A percentile compares a stretch with the other conserved stretches of the same genome.
phyloP scores from a whole-genome alignment of 768 basidiomycete genomes.

The Boletus rubroflammeus region DNA sequence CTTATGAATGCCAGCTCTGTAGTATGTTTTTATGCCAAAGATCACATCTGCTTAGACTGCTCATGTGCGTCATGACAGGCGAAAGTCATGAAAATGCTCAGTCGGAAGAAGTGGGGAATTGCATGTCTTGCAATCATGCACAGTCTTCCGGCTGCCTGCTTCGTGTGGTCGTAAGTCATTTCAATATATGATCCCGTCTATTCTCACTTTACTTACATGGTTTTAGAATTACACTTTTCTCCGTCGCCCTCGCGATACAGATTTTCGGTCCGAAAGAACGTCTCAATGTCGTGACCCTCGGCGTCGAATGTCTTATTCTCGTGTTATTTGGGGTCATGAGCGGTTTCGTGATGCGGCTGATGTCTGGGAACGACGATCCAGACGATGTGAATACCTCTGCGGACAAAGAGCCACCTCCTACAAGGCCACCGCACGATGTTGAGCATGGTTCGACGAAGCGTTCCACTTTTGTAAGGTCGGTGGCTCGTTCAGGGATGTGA shows the following conservation, averaged over 20 bases:
- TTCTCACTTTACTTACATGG: not conserved
- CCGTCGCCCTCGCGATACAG: constrained; percentile 1
- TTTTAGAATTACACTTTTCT: constrained; percentile 8
- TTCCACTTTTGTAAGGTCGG: not conserved
- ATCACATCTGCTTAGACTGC: not conserved
- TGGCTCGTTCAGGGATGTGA: not conserved
- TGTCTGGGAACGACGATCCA: not conserved
- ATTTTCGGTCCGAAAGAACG: constrained; percentile 5
- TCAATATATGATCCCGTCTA: not conserved
- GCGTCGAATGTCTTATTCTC: constrained; percentile 5
- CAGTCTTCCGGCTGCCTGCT: constrained; percentile 9
- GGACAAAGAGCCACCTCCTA: not conserved
- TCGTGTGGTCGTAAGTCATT: constrained; percentile 13
- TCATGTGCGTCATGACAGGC: not conserved
- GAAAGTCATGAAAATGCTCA: constrained; percentile 2
- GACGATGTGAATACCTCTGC: not conserved
- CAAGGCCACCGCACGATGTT: not conserved
- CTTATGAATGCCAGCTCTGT: not conserved
- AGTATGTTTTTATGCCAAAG: not conserved
- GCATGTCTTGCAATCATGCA: constrained; percentile 10
- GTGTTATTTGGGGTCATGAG: not conserved
- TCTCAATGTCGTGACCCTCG: not conserved
- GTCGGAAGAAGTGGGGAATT: constrained; percentile 1
- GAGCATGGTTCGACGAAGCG: not conserved
- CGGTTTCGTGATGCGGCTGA: not conserved